Base-by-base conservation (phyloP, 139 green algal species). In the Coelastrella sp. region DNA sequence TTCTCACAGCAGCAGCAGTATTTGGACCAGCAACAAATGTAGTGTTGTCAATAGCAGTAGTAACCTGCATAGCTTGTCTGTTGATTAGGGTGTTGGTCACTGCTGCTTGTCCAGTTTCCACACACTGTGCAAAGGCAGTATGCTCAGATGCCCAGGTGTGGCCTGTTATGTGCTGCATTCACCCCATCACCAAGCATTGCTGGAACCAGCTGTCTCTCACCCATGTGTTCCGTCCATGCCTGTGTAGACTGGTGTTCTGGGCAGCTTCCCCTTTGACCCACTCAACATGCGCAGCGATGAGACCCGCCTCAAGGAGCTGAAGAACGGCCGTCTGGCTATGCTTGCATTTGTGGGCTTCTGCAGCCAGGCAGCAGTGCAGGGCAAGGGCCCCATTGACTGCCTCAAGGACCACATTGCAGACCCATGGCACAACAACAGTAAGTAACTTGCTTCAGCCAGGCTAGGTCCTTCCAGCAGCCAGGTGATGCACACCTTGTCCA, bases 301-400 rank as follows among this genome's bases (percentile, higher is more conserved):
- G 68, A 97, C 93, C 76, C 93, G 92, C 89, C 65, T 97, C 24
- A 97, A 97, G 93, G 95, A 97, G 95, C 82, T 98, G 49, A 98
- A 98, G 96, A 98, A 97, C 87, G 94, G 93, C 79, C 93, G 94
- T 83, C 91, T 96, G 63, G 94, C 95, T 7, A 97, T 98, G 96
- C 81, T 98, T 65, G 97, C 97, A n/a, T 97, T 98, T 91, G 27
- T 99, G 9, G 97, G 97, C 91, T 98, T 98, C 93, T 93, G 90
- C 90, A 97, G 93, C 66, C 96, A 98, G 92, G 95, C 94, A 57
- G 94, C 94, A 7, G 96, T 98, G 85, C 93, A 90, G 79, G 95
- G 97, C 92, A 90, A 95, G 93, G 96, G 96, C 91, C 97, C 97
- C 87, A 96, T 99, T 57, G 96, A 95, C 63, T 95, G 92, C 94